Evolutionary conservation across 345 rosid species (phyloP), one percentile per base, ranked within the genome.

Genomic region (Balakata baccata): DNA sequence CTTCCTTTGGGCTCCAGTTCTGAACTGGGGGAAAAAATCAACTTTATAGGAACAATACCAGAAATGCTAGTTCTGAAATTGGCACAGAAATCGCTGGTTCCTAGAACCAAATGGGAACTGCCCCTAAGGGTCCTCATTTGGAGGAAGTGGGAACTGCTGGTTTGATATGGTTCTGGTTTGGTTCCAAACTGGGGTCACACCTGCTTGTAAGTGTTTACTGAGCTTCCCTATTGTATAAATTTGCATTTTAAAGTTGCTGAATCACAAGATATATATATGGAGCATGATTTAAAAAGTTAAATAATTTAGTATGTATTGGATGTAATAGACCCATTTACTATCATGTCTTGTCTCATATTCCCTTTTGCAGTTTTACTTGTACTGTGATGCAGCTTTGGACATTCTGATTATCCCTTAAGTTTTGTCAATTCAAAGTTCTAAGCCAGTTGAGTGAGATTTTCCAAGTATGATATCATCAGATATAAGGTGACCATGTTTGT

Each of bases 131-230:
- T 53, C n/a, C 58, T 20, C 23, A 22, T 18, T 53, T 53, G 6
- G 22, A 18, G n/a, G 2, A 7, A 20, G 7, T 53, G n/a, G 23
- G 58, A 53, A 7, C 9, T 18, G 59, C 59, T 7, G 20, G 11
- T 54, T 54, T 54, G 59, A 54, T 54, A 22, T 54, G 59, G 59
- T 54, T 53, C n/a, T 20, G n/a, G 58, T 53, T n/a, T 53, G 58
- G 58, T 53, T 53, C 10, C 25, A 7, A 54, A 54, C 23, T 54
- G 25, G 47, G 47, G 7, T 43, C 7, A 54, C 23, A 22, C 23
- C 59, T 51, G 11, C 23, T 56, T 58, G 56, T 59, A 49, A 16
- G 50, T 23, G 29, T 46, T 6, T 1, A 20, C 0, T 45, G 34
- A 38, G 38, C 51, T 69, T 2, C 50, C 47, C 53, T 41, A 23